phyloP scores from a whole-genome alignment of 1,284 basidiomycete genomes.

The Ceratobasidium sp. region DNA sequence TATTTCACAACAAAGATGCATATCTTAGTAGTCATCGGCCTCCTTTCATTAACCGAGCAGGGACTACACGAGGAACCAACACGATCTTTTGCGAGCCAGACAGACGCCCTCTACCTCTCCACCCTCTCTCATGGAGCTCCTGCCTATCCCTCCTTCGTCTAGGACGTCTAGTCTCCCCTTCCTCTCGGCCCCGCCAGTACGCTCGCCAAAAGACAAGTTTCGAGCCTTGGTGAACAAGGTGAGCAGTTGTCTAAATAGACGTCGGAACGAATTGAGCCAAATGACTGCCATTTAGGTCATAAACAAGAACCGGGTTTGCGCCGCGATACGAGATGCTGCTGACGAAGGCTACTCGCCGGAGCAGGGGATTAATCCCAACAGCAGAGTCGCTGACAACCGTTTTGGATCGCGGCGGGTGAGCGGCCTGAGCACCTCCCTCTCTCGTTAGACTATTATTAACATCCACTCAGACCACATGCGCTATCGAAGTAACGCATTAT shows the following conservation, averaged over 20 bases:
- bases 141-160: not conserved
- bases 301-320: constrained; percentile 4
- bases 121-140: constrained; percentile 18
- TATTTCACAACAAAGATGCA: too few relatives aligned
- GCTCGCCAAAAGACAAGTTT: constrained; percentile 22
- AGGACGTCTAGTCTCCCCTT: not conserved
- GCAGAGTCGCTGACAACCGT: constrained; percentile 11
- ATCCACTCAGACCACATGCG: constrained; percentile 7
- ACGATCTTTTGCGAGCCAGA: not conserved
- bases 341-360: constrained; percentile 5
- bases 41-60: constrained; percentile 1
- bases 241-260: not conserved
- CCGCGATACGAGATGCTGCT: not conserved
- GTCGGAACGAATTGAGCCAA: too few relatives aligned
- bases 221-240: constrained; percentile 27
- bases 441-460: not conserved
- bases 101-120: constrained; percentile 12
- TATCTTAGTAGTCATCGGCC: too few relatives aligned
- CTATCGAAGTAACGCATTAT: constrained; percentile 28
- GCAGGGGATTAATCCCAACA: constrained; percentile 30
- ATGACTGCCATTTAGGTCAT: constrained; percentile 39
- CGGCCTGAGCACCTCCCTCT: not conserved
- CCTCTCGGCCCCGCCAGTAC: constrained; percentile 4
- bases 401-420: constrained; percentile 19
- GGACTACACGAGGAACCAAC: not conserved